Evolutionary conservation across 2,329 filamentous ascomycete genomes (phyloP).

Genomic region (Zopfia rhizophila): DNA sequence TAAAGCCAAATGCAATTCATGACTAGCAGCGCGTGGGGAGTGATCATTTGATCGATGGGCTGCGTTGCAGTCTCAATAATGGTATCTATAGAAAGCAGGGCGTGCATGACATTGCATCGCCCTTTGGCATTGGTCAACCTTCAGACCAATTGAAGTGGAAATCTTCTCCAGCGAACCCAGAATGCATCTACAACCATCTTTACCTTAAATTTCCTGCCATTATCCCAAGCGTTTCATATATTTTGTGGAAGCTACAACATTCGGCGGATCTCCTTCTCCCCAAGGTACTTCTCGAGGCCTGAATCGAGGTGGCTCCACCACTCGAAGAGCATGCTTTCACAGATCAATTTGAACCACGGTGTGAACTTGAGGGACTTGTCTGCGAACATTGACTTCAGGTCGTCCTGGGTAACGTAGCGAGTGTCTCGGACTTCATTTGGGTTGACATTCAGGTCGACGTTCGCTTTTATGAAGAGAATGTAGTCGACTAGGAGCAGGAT

Average conservation of each 20-base stretch:
- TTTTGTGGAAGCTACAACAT: constrained; percentile 72
- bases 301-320: constrained; percentile 92
- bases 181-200: constrained; percentile 12
- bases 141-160: constrained; percentile 26
- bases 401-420: constrained; percentile 82
- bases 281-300: constrained; percentile 84
- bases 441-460: constrained; percentile 85
- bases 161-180: constrained; percentile 12
- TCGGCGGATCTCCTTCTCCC: constrained; percentile 86
- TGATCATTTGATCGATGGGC: constrained; percentile 34
- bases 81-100: constrained; percentile 39
- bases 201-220: neutral
- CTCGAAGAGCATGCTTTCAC: constrained; percentile 95
- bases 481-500: constrained; percentile 79
- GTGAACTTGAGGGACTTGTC: constrained; percentile 87
- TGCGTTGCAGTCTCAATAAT: constrained; percentile 28
- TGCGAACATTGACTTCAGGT: constrained; percentile 85
- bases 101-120: constrained; percentile 35
- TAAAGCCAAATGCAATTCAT: constrained; percentile 33
- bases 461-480: constrained; percentile 92
- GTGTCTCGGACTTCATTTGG: constrained; percentile 89
- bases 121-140: constrained; percentile 26
- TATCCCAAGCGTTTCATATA: neutral
- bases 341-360: constrained; percentile 99
- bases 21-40: constrained; percentile 36